phyloP scores from a whole-genome alignment of 495 filamentous ascomycete genomes.

The Neurospora sp. region DNA sequence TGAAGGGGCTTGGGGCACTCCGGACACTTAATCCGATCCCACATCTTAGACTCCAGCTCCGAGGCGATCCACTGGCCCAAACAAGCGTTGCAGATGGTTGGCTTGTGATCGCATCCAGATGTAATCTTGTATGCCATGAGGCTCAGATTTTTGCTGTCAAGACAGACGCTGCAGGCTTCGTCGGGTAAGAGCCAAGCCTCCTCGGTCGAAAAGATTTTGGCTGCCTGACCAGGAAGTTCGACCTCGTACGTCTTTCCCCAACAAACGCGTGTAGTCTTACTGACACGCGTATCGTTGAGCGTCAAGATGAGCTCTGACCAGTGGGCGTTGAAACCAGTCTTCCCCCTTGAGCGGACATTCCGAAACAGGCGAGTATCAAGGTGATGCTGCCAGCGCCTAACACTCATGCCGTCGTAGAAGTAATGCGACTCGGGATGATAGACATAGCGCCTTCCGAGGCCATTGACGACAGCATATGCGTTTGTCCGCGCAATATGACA shows the following conservation, averaged over 20 bases:
- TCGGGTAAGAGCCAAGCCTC: slow-evolving; percentile 28
- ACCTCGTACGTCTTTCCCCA: slow-evolving; percentile 24
- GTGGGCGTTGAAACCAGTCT: slow-evolving; percentile 10
- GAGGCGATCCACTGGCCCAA: slow-evolving; percentile 25
- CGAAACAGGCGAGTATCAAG: slow-evolving; percentile 9
- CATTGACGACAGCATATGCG: slow-evolving; percentile 19
- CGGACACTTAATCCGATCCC: slow-evolving; percentile 30
- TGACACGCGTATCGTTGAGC: slow-evolving; percentile 7
- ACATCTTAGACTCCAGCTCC: slow-evolving; percentile 20
- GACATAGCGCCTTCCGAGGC: slow-evolving; percentile 24
- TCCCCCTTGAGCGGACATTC: slow-evolving; percentile 10
- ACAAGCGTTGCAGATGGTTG: slow-evolving; percentile 27
- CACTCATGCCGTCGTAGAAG: slow-evolving; percentile 1
- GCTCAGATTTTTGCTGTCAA: slow-evolving; percentile 25
- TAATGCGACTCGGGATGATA: slow-evolving; percentile 13
- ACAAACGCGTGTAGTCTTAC: slow-evolving; percentile 6
- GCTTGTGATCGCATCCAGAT: slow-evolving; percentile 22
- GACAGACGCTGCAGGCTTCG: slow-evolving; percentile 28
- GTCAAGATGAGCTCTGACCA: slow-evolving; percentile 17
- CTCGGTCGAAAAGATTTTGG: slow-evolving; percentile 19
- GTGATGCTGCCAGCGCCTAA: slow-evolving; percentile 2
- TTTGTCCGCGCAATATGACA: slow-evolving; percentile 12
- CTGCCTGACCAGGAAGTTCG: slow-evolving; percentile 18
- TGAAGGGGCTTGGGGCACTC: slow-evolving; percentile 28
- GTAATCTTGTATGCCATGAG: slow-evolving; percentile 28